Conservation (phyloP, 345 rosid species). For the Citrus reticulata region DNA sequence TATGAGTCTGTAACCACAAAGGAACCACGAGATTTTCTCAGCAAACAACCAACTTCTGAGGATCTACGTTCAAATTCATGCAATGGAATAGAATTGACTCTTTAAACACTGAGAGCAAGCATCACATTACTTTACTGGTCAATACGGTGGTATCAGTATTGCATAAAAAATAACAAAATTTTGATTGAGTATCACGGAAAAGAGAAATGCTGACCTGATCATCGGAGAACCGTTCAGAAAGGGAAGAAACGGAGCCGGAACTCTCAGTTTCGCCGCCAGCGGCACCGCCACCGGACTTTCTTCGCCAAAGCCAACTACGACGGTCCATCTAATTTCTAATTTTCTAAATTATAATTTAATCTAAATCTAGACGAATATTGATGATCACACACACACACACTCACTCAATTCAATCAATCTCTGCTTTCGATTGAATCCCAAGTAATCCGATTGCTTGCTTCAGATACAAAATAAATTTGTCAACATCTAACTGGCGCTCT, state of each 20-base stretch:
- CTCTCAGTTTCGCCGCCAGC: slow-evolving; percentile 72
- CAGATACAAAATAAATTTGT: slow-evolving; percentile 7
- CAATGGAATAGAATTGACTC: too few relatives aligned
- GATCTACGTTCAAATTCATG: too few relatives aligned
- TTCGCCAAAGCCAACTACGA: slow-evolving; percentile 77
- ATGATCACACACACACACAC: too few relatives aligned
- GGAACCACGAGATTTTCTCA: slow-evolving; percentile 15
- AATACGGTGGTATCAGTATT: not conserved
- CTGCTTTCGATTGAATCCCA: not conserved
- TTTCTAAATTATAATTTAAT: slow-evolving; percentile 7
- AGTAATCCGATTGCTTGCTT: slow-evolving; percentile 16
- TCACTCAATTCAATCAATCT: not conserved
- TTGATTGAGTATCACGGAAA: not conserved
- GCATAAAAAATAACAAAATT: not conserved
- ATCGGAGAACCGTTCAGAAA: slow-evolving; percentile 65
- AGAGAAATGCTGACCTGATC: slow-evolving; percentile 45
- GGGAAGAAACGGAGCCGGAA: slow-evolving; percentile 59
- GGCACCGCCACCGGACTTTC: slow-evolving; percentile 68
- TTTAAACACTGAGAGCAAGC: too few relatives aligned
- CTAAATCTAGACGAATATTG: too few relatives aligned
- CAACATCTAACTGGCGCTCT: slow-evolving; percentile 10
- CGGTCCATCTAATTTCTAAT: slow-evolving; percentile 47
- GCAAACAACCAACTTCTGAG: not conserved
- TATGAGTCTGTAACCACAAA: slow-evolving; percentile 32
- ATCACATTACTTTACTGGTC: not conserved